A percentile compares a stretch with the other conserved stretches of the same genome.
These are phyloP conservation scores for Coniochaeta sp. DNA, from an alignment of 2,329 filamentous ascomycete genomes.

Conservation along the genomic window DNA sequence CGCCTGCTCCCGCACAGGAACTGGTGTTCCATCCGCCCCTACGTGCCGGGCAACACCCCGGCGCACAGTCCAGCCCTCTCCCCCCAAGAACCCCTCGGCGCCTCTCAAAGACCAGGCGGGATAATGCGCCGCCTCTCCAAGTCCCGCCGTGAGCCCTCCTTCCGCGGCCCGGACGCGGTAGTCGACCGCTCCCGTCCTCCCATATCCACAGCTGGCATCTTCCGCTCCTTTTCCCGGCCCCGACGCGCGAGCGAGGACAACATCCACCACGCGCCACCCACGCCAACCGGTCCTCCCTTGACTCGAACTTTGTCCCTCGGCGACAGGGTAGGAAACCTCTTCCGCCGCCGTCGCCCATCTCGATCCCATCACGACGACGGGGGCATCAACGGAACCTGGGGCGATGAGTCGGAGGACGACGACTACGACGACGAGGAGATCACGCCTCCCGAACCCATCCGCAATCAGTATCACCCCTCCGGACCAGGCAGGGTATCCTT, in stretches of 20 bases:
- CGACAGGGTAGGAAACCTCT: conserved; percentile 18
- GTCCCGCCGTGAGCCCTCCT: conserved; percentile 9
- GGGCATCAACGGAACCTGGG: conserved; percentile 50
- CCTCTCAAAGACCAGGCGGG: conserved; percentile 27
- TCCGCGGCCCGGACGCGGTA: conserved; percentile 13
- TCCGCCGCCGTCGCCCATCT: conserved; percentile 35
- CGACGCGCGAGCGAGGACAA: conserved; percentile 15
- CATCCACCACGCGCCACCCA: conserved; percentile 8
- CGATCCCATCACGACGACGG: conserved; percentile 35
- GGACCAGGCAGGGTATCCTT: conserved; percentile 10
- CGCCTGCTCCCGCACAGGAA: conserved; percentile 82
- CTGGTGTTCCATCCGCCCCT: conserved; percentile 89
- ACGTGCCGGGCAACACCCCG: conserved; percentile 71
- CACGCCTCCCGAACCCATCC: conserved; percentile 9
- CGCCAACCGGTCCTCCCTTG: conserved; percentile 3
- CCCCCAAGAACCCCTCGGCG: conserved; percentile 34
- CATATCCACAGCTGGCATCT: conserved; percentile 12
- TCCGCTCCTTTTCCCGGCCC: conserved; percentile 14
- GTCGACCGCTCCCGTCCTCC: conserved; percentile 16
- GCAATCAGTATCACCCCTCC: background rate
- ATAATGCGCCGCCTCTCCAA: conserved; percentile 22
- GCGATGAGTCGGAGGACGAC: conserved; percentile 33
- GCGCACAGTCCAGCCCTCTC: conserved; percentile 55
- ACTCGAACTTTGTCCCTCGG: conserved; percentile 15
- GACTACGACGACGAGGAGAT: conserved; percentile 25